Evolutionary conservation across 768 basidiomycete species (phyloP).

Genomic region (Epithele typhae): DNA sequence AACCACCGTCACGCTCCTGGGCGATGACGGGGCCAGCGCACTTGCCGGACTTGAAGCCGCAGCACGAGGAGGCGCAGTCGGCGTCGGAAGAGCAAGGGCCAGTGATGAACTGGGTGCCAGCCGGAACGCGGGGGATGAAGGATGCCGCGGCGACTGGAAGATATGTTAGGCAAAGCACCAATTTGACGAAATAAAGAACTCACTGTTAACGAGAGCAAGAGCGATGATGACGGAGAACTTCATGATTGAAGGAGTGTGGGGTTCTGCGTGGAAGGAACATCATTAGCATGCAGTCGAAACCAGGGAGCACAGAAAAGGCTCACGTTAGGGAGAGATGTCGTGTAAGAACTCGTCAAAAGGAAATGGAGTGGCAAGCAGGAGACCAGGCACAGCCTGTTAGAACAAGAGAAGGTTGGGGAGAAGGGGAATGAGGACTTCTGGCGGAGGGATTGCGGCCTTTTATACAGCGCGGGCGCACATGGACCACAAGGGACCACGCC

Average conservation of each 20-base stretch:
- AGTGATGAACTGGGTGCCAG: constrained; percentile 18
- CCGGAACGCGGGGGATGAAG: constrained; percentile 2
- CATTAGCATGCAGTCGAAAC: too few species aligned
- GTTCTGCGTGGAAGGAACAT: not conserved
- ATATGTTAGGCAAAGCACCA: not conserved
- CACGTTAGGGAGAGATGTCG: not conserved
- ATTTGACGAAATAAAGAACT: not conserved
- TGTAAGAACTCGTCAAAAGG: not conserved
- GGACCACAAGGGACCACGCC: too few species aligned
- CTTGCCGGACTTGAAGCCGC: constrained; percentile 20
- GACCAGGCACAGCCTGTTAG: not conserved
- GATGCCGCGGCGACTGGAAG: constrained; percentile 10
- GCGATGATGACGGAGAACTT: constrained; percentile 8
- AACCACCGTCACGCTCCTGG: constrained; percentile 20
- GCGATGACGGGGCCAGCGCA: constrained; percentile 21
- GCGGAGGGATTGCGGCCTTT: not conserved
- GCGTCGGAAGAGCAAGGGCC: constrained; percentile 16
- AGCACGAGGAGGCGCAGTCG: constrained; percentile 20
- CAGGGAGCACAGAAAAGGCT: too few species aligned
- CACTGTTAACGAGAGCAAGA: constrained; percentile 3
- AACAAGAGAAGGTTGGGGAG: not conserved
- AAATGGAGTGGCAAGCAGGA: not conserved
- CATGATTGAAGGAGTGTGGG: constrained; percentile 8
- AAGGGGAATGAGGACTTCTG: not conserved
- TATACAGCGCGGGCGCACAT: not conserved